Percentiles rank a stretch among this genome's conserved stretches.
These are phyloP conservation scores for Rhytidiadelphus loreus DNA, from an alignment of 225 moss, liverwort and hornwort genomes.

Conservation along the genomic window DNA sequence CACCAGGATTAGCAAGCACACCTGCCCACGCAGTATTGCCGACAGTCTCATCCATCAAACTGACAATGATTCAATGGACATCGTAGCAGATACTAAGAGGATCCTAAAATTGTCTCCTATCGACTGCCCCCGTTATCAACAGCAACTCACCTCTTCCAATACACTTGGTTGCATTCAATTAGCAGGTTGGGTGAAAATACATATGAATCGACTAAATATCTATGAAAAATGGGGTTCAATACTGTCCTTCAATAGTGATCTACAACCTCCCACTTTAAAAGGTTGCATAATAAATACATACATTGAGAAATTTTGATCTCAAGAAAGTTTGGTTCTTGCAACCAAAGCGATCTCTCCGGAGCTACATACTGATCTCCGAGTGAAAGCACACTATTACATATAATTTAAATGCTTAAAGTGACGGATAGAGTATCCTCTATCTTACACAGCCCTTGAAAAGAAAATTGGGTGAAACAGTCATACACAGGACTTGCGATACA, in stretches of 20 bases:
- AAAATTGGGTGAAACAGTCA: neutral
- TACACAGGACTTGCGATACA: neutral
- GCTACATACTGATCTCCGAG: neutral
- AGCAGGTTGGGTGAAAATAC: neutral
- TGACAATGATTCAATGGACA: neutral
- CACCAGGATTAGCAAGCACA: conserved; percentile 57
- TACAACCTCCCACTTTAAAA: neutral
- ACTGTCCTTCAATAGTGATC: neutral
- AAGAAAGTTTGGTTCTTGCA: neutral
- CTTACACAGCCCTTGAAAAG: neutral
- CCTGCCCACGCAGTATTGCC: conserved; percentile 14
- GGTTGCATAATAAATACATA: neutral
- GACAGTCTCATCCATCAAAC: neutral
- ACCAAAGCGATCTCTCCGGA: neutral
- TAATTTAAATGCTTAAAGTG: neutral
- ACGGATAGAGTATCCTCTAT: neutral
- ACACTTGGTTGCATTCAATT: neutral
- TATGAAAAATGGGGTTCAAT: neutral
- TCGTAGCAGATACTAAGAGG: neutral
- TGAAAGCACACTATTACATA: neutral
- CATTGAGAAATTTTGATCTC: neutral
- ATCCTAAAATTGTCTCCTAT: neutral
- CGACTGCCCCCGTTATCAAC: neutral
- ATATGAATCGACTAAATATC: neutral
- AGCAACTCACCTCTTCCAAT: neutral